Evolutionary conservation across 2,329 filamentous ascomycete species (phyloP).

Genomic region (Aspergillus ustus): DNA sequence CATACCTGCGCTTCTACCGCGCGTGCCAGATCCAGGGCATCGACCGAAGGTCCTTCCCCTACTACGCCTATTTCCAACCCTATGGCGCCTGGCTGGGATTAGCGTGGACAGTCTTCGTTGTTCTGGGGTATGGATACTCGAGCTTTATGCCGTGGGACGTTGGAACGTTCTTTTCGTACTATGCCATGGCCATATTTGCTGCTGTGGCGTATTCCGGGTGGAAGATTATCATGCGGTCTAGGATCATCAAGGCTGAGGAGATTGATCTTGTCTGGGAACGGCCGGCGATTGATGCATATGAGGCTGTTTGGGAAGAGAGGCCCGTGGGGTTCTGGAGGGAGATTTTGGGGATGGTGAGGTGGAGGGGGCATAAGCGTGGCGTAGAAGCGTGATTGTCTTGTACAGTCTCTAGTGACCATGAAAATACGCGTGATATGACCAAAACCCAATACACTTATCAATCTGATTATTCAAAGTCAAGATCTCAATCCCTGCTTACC

Average conservation of each 20-base stretch:
- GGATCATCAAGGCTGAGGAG: conserved; percentile 56
- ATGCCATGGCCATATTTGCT: conserved; percentile 60
- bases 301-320: background rate
- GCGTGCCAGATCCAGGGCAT: conserved; percentile 57
- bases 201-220: conserved; percentile 60
- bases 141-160: conserved; percentile 1
- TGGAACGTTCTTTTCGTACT: conserved; percentile 53
- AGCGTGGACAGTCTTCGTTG: background rate
- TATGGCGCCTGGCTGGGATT: conserved; percentile 51
- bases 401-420: no score
- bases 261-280: conserved; percentile 55
- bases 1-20: conserved; percentile 63
- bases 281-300: conserved; percentile 18
- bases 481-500: no score
- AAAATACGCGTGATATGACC: no score
- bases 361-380: no score
- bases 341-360: background rate
- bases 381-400: no score
- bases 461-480: no score
- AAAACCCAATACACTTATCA: no score
- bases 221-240: conserved; percentile 67
- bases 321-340: background rate
- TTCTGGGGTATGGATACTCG: background rate
- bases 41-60: conserved; percentile 60
- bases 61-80: conserved; percentile 63